Conservation (phyloP, 2,329 filamentous ascomycete species). For the Nigrospora sphaerica region DNA sequence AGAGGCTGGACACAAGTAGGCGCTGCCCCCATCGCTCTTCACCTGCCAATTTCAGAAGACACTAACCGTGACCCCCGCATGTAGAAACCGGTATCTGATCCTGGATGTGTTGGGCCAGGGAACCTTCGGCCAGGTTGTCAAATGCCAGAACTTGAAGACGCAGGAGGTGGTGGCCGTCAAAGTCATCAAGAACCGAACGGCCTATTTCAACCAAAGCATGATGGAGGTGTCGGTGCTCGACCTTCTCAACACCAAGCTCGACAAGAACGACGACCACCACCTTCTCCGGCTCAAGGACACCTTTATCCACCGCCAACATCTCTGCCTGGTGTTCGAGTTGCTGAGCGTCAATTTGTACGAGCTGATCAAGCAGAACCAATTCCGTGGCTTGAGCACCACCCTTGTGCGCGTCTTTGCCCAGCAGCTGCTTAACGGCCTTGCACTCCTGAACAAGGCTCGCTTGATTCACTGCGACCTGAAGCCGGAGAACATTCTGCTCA, state of each 20-base stretch:
- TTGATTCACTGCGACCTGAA: slow-evolving; percentile 98
- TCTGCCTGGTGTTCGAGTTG: slow-evolving; percentile 93
- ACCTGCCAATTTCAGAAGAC: slow-evolving; percentile 1
- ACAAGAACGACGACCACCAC: slow-evolving; percentile 99
- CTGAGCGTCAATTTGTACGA: slow-evolving; percentile 97
- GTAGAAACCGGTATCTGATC: slow-evolving; percentile 88
- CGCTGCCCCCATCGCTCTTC: slow-evolving; percentile 3
- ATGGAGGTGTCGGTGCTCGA: slow-evolving; percentile 99
- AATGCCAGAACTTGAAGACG: slow-evolving; percentile 97
- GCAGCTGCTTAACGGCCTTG: slow-evolving; percentile 86
- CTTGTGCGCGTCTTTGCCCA: slow-evolving; percentile 96
- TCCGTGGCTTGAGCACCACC: slow-evolving; percentile 92
- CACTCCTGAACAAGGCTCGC: slow-evolving; percentile 89
- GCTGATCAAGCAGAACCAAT: slow-evolving; percentile 98
- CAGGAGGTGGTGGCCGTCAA: slow-evolving; percentile 98
- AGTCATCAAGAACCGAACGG: slow-evolving; percentile 97
- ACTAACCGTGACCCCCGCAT: not conserved
- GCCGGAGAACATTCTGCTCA: slow-evolving; percentile 93
- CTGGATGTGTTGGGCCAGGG: slow-evolving; percentile 94
- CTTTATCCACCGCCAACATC: slow-evolving; percentile 94
- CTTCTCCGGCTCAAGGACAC: slow-evolving; percentile 91
- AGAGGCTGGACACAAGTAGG: slow-evolving; percentile 93
- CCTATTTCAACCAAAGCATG: slow-evolving; percentile 99
- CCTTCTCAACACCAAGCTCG: slow-evolving; percentile 93
- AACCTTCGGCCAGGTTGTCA: slow-evolving; percentile 97